Evolutionary conservation across 2,329 filamentous ascomycete genomes (phyloP), one percentile per base, ranked within the genome.

Genomic region (Verticillium zaregamsianum): DNA sequence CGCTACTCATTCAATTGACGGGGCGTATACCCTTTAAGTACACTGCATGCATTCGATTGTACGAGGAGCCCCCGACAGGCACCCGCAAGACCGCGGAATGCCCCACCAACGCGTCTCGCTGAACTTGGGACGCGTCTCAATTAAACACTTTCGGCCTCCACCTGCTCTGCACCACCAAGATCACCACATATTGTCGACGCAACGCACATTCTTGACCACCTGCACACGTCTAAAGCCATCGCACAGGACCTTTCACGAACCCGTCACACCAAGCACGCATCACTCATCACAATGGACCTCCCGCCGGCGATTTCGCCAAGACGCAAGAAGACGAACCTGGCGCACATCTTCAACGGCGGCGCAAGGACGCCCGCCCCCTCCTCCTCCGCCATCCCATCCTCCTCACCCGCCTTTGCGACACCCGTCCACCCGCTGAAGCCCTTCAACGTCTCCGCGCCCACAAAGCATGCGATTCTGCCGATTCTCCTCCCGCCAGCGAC

Each of bases 401-500:
- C 93, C 0, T 97, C 93, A 23, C 92, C 93, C 9, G 92, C 90
- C 49, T 97, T 97, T 76, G 92, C 87, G 58, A 97, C 93, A 2
- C 93, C 93, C 1, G 86, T 87, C 54, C 90, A 95, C 73, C 91
- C 93, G 55, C 85, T 95, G 59, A 85, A 84, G 68, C 86, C 89
- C 17, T 88, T 88, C 71, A 78, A 77, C 37, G 75, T 83, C 65
- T 78, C 81, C 31, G 77, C 79, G 2, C 77, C 81, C 52, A 82
- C 82, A 28, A 69, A 68, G 33, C 69, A 71, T 23, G 82, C 87
- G 7, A 90, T 98, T 57, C 82, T 99, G 1, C 93, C 95, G 4
- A 95, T 99, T 62, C 82, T 96, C 39, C 87, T 99, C 5, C 93
- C 94, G 3, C 91, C 93, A 0, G 87, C 92, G 11, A 96, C 91